A percentile compares a stretch with the other conserved stretches of the same genome.
These are phyloP conservation scores for Fusarium sp. DNA, from an alignment of 2,329 filamentous ascomycete species.

Conservation along the genomic window DNA sequence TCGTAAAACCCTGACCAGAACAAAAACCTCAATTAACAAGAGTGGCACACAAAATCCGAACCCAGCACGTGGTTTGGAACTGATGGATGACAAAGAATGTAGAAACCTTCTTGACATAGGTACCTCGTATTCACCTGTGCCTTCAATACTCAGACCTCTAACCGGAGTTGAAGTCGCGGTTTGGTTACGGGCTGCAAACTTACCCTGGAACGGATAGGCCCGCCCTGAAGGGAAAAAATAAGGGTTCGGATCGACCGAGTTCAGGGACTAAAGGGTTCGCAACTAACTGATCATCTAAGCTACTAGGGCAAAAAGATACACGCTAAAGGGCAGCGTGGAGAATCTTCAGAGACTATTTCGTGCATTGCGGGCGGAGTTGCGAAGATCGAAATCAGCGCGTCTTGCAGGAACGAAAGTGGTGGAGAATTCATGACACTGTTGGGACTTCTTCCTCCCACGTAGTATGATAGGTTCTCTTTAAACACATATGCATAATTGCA, in stretches of 20 bases:
- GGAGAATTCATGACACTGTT: neutral
- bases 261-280: conserved; percentile 10
- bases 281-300: neutral
- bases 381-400: conserved; percentile 38
- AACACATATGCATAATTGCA: conserved; percentile 16
- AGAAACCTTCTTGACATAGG: neutral
- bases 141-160: neutral
- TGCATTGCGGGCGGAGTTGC: conserved; percentile 28
- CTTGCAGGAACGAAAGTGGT: neutral
- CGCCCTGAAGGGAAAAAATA: conserved; percentile 1
- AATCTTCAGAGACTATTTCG: conserved; percentile 10
- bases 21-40: too few species aligned
- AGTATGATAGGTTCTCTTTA: neutral
- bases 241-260: conserved; percentile 14
- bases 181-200: conserved; percentile 1
- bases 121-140: neutral
- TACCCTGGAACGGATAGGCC: conserved; percentile 19
- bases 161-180: conserved; percentile 2
- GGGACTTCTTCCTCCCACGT: neutral
- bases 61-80: neutral
- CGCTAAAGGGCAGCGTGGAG: conserved; percentile 12
- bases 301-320: neutral
- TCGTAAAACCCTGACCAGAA: too few species aligned
- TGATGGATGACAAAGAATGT: too few species aligned
- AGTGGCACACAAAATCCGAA: neutral